These are phyloP conservation scores for Plasmopara halstedii DNA, from an alignment of 352 stramenopile species.

Conservation along the genomic window DNA sequence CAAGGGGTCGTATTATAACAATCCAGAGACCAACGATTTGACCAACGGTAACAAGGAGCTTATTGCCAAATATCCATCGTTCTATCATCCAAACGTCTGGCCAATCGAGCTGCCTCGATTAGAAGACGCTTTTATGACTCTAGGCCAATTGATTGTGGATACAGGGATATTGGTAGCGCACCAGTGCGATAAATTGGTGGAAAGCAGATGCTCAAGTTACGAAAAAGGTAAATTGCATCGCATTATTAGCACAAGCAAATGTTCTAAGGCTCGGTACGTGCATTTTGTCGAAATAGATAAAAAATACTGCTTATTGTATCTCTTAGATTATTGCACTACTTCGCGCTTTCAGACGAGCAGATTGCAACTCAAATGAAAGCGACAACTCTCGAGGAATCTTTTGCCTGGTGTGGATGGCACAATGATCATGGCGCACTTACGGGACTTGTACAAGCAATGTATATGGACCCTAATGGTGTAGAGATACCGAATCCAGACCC, in stretches of 20 bases:
- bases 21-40: constrained; percentile 88
- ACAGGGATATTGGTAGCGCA: constrained; percentile 87
- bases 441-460: constrained; percentile 89
- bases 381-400: constrained; percentile 54
- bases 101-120: constrained; percentile 74
- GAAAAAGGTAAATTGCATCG: constrained; percentile 75
- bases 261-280: constrained; percentile 79
- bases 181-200: constrained; percentile 90
- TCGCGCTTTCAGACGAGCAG: constrained; percentile 66
- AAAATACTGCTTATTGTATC: too few species aligned
- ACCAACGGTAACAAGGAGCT: constrained; percentile 66
- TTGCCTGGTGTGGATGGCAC: constrained; percentile 97
- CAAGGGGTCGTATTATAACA: constrained; percentile 97
- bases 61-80: constrained; percentile 79
- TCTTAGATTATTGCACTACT: constrained; percentile 93
- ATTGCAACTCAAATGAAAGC: constrained; percentile 42
- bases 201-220: constrained; percentile 65
- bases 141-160: constrained; percentile 89
- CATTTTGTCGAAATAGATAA: not conserved
- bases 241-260: constrained; percentile 85
- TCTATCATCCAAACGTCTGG: constrained; percentile 94
- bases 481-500: constrained; percentile 70
- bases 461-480: constrained; percentile 69
- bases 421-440: constrained; percentile 95
- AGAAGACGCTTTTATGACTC: constrained; percentile 85